Evolutionary conservation across 2,329 filamentous ascomycete genomes (phyloP), one percentile per base, ranked within the genome.

Genomic region (Allantophomopsis lycopodina): DNA sequence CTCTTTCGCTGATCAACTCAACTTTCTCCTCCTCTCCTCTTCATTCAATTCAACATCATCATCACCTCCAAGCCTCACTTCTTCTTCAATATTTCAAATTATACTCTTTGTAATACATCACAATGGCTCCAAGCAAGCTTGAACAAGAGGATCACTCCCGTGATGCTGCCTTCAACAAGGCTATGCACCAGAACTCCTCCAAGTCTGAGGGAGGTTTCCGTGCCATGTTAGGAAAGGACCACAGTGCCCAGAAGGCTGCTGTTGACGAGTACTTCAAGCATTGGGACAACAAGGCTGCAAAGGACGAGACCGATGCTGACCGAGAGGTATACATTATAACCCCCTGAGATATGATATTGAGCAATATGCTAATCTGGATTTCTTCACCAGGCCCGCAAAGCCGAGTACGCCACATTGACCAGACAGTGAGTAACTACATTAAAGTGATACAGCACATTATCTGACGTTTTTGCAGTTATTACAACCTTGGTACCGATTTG

Each of bases 221-320:
- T 51, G 84, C 89, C 53, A 88, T 95, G 78, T 68, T 94, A 55
- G 69, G 71, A 58, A 98, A 98, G 68, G 80, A 91, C 60, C 66
- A 70, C 55, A 65, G 67, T 21, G 85, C 86, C 7, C 83, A 93
- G 57, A 76, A 86, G 59, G 79, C 80, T 39, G 86, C 86, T 36
- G 74, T 88, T 20, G 83, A 91, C 56, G 84, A 93, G 60, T 94
- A 94, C 65, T 94, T 94, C 69, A 93, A 93, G 71, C 87, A 94
- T 60, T 94, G 84, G 83, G 86, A 94, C 61, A 82, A 89, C 67
- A 87, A 93, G 65, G 63, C 66, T 35, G 82, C 68, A 36, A 77
- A 72, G 46, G 73, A 79, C 33, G 91, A 98, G 72, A 96, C 89
- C 2, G 74, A 79, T 40, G 84, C 81, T 54, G 79, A 74, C 50